Base-by-base conservation (phyloP, 257 asterid species). In the Capsicum baccatum region DNA sequence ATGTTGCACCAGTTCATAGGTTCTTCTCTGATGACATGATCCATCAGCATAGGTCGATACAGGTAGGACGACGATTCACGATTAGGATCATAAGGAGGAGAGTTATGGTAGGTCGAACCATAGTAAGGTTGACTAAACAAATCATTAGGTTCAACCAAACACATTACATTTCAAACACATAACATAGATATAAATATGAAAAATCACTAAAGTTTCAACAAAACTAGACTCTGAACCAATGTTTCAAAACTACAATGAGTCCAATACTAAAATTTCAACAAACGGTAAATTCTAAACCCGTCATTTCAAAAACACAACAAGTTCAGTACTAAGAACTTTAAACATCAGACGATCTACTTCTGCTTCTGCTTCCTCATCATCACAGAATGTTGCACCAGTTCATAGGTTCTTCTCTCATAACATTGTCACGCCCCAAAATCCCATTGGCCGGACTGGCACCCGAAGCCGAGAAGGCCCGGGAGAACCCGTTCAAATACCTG, bases 1-100 rank as follows among this genome's bases (percentile, higher is more conserved):
- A 74, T 74, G 21, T 8, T 74, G 17, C 62, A 74, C 81, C 81
- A 26, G 33, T 26, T 26, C 47, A 50, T 74, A 0, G 62, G 62
- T 50, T 74, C 81, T 50, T 74, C 81, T 52, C 9, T 74, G 8
- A 74, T 74, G 8, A 74, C 47, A 74, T 74, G 47, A 74, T 50
- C 81, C n/a, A 14, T 50, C 7, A 26, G 8, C 15, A 50, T 2
- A 54, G 14, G 21, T 2, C 11, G 81, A 8, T 74, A 3, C 2
- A 12, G 2, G 6, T 50, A 73, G 6, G 12, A 73, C 15, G 59
- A 5, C 0, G 60, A 21, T 3, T 21, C 60, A 0, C 6, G 5
- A 8, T 12, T 9, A 19, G 16, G 44, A 39, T 39, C 9, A 48
- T 11, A 48, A 47, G 59, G 59, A 73, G 42, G 3, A 64, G 44